Evolutionary conservation across 2,329 filamentous ascomycete genomes (phyloP).

Genomic region (Clonostachys sp.): DNA sequence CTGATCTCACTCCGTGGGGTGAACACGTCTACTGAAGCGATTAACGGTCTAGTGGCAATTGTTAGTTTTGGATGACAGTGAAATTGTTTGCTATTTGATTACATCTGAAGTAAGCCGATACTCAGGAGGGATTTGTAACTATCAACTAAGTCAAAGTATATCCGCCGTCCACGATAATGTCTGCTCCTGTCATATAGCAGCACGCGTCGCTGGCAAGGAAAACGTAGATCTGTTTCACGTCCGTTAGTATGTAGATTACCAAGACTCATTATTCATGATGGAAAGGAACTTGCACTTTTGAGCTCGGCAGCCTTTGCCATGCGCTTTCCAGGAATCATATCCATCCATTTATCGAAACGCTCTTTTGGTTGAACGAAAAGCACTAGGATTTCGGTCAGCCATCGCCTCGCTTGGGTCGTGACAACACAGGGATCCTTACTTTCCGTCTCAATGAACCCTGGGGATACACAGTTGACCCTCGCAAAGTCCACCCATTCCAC

Average conservation of each 20-base stretch:
- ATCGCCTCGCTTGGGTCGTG: slow-evolving; percentile 64
- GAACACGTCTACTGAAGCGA: no score
- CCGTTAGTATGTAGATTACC: background rate
- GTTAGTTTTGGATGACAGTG: no score
- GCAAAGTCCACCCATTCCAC: slow-evolving; percentile 59
- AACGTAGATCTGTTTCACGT: slow-evolving; percentile 29
- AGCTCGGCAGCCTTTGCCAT: slow-evolving; percentile 61
- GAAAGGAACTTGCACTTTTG: slow-evolving; percentile 45
- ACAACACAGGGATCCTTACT: slow-evolving; percentile 54
- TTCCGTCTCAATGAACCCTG: slow-evolving; percentile 11
- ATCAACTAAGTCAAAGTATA: slow-evolving; percentile 15
- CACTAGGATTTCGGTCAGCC: slow-evolving; percentile 58
- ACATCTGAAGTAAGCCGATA: no score
- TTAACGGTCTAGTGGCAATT: no score
- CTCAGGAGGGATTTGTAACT: no score
- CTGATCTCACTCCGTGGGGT: no score
- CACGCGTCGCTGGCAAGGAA: slow-evolving; percentile 47
- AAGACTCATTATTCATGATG: background rate
- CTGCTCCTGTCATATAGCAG: slow-evolving; percentile 44
- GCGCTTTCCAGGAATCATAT: slow-evolving; percentile 65
- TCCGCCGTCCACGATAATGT: slow-evolving; percentile 40
- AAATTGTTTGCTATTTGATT: no score
- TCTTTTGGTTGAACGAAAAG: slow-evolving; percentile 60
- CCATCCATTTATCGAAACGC: slow-evolving; percentile 48
- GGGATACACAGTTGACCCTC: slow-evolving; percentile 1